Percentiles rank a stretch among this genome's conserved stretches.
phyloP scores from a whole-genome alignment of 2,329 filamentous ascomycete species.

The Pyrenophora tritici-repentis region DNA sequence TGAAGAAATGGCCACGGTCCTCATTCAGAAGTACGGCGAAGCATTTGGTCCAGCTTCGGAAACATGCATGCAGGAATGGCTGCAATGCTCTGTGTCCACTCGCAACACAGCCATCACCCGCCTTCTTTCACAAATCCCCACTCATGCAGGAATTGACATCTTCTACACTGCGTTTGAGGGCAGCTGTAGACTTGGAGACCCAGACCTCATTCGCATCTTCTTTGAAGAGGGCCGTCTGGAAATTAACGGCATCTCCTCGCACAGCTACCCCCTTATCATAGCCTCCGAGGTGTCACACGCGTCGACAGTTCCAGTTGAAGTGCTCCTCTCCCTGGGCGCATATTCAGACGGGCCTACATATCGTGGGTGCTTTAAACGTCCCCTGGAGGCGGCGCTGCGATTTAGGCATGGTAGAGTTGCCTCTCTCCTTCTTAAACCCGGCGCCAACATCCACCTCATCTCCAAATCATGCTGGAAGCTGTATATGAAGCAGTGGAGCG shows the following conservation, averaged over 20 bases:
- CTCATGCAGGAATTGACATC: not conserved
- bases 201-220: not conserved
- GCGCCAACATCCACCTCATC: not conserved
- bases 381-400: not conserved
- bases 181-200: not conserved
- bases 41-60: not conserved
- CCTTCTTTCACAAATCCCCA: fast-evolving
- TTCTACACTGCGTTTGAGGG: not conserved
- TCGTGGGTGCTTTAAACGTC: not conserved
- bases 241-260: not conserved
- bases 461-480: too few relatives aligned
- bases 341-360: not conserved
- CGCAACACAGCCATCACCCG: not conserved
- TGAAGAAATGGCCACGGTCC: fast-evolving
- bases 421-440: not conserved
- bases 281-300: not conserved
- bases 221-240: not conserved
- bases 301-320: not conserved
- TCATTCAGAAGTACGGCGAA: not conserved
- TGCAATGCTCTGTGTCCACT: not conserved
- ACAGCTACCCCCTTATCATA: not conserved
- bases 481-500: too few relatives aligned
- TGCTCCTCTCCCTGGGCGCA: not conserved
- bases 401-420: not conserved
- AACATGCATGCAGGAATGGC: not conserved